A percentile compares a stretch with the other conserved stretches of the same genome.
Evolutionary conservation across 75 land plant species (phyloP).

Genomic region (Azolla pinnata): DNA sequence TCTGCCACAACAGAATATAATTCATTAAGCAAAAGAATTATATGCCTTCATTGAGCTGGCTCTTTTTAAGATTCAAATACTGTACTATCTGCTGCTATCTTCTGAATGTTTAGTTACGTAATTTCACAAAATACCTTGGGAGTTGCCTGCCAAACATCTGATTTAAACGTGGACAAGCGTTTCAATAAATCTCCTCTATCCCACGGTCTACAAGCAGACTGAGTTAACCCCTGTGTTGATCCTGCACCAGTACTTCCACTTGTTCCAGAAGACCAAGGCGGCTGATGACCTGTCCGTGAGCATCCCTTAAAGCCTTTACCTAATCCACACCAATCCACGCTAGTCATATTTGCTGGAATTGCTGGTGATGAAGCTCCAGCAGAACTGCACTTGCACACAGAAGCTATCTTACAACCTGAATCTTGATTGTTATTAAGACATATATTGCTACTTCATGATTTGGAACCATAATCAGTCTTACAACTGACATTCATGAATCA

Average conservation of each 20-base stretch:
- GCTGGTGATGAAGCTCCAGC: conserved; percentile 81
- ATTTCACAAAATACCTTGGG: conserved; percentile 46
- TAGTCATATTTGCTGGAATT: conserved; percentile 37
- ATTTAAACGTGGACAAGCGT: conserved; percentile 81
- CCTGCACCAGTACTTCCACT: conserved; percentile 49
- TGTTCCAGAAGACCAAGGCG: conserved; percentile 20
- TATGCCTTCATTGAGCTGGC: no score
- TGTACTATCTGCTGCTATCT: no score
- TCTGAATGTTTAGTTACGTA: neutral
- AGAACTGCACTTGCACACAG: conserved; percentile 78
- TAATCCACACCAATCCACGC: conserved; percentile 38
- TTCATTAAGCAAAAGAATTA: neutral
- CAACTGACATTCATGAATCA: no score
- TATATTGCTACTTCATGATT: no score
- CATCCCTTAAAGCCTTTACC: conserved; percentile 49
- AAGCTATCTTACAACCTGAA: no score
- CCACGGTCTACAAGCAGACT: conserved; percentile 84
- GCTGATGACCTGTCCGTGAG: conserved; percentile 36
- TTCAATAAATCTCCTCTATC: conserved; percentile 82
- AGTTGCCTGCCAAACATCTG: conserved; percentile 70
- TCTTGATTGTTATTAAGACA: no score
- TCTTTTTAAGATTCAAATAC: no score
- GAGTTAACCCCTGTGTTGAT: conserved; percentile 35
- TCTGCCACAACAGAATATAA: no score
- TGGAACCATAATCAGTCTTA: no score